Evolutionary conservation across 805 yeast genomes (phyloP).

Genomic region (Yarrowia sp.): DNA sequence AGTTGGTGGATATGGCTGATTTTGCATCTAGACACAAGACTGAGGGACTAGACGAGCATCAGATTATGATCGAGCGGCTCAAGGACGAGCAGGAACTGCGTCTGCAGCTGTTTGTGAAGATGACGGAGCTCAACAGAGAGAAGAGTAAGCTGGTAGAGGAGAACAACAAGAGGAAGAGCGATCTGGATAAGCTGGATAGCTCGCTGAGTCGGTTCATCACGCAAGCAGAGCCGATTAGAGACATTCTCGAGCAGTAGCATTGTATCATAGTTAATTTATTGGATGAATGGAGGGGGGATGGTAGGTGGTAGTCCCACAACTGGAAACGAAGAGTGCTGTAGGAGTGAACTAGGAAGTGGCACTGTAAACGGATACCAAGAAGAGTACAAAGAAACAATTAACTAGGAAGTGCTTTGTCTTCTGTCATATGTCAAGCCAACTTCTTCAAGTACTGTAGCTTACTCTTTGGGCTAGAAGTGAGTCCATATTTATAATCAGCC

Average conservation of each 20-base stretch:
- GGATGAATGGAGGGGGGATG: no score
- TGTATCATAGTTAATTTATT: not conserved
- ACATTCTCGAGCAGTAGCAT: conserved; percentile 24
- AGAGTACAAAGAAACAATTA: no score
- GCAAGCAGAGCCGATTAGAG: conserved; percentile 34
- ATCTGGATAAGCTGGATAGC: conserved; percentile 40
- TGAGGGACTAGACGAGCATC: conserved; percentile 36
- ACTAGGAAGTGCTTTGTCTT: no score
- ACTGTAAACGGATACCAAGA: no score
- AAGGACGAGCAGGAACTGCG: conserved; percentile 45
- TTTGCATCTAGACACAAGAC: conserved; percentile 40
- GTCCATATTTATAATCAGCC: no score
- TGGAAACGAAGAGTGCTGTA: no score
- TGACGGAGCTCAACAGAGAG: conserved; percentile 41
- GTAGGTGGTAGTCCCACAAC: no score
- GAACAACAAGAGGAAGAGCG: conserved; percentile 41
- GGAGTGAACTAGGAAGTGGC: no score
- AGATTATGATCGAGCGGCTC: conserved; percentile 44
- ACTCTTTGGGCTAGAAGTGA: no score
- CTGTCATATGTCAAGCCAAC: no score
- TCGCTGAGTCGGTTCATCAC: conserved; percentile 20
- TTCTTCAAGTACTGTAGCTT: no score
- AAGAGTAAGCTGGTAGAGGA: conserved; percentile 40
- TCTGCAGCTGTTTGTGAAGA: conserved; percentile 42
- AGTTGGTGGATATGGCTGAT: conserved; percentile 27